Evolutionary conservation across 1,284 basidiomycete species (phyloP), one percentile per base, ranked within the genome.

Genomic region (Schizophyllum commune): DNA sequence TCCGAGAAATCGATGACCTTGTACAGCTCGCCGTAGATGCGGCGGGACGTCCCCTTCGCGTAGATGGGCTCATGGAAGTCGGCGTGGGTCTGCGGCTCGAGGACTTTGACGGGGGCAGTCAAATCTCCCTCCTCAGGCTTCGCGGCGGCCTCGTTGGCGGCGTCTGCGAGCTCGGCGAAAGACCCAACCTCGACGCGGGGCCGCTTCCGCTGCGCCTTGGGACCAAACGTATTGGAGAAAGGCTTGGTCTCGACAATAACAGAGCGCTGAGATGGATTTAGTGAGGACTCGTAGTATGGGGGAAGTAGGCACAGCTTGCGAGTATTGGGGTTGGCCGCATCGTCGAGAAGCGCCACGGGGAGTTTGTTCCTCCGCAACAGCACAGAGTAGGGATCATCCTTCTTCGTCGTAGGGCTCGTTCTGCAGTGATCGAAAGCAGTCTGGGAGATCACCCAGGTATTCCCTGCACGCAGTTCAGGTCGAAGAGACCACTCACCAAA

Each of bases 1-100:
- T 99, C 96, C 8, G 94, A 97, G 2, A 95, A 98, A 74, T 99
- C 97, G 70, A 99, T 96, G 66, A 99, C 97, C 75, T 99, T 99
- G 84, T 99, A 99, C 22, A 99, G 79, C 74, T 99, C 96, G 64
- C 94, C 96, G 78, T 98, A 99, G 66, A 99, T 99, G 60, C 97
- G 86, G 55, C 89, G 81, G 22, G 94, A 96, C 0, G 95, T 97
- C 51, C 95, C 95, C 74, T 96, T 95, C 61, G 89, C 85, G 70
- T 93, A 96, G 64, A 95, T 92, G 2, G 93, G 92, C 68, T 95
- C 93, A 65, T 88, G 86, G 68, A 83, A 81, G 67, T 91, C 88
- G 1, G 89, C 87, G 65, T 91, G 86, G 0, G 85, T 88, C 61
- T 79, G 79, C 55, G 79, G 75, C 64, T 83, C 80, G 21, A 76